Percentiles rank a stretch among this genome's conserved stretches.
phyloP scores from a whole-genome alignment of 1,139 yeast genomes.

The Sporopachydermia cereana region DNA sequence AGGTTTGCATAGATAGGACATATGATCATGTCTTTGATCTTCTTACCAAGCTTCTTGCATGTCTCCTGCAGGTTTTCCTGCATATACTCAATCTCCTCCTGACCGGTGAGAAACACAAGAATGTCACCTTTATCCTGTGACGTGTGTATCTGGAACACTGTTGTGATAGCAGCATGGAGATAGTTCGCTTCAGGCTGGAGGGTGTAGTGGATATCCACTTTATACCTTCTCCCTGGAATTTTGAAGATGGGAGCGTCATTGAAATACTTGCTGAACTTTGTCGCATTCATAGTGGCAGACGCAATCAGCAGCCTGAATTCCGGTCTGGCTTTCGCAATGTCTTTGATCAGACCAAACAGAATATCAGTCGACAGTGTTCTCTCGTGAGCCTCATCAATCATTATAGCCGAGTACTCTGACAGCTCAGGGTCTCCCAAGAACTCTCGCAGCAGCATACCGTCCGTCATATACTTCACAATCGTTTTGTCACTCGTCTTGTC shows the following conservation, averaged over 20 bases:
- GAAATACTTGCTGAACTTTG: slow-evolving; percentile 71
- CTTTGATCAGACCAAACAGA: slow-evolving; percentile 71
- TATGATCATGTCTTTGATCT: slow-evolving; percentile 52
- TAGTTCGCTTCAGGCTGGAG: slow-evolving; percentile 84
- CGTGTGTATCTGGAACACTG: slow-evolving; percentile 70
- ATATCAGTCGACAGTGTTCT: slow-evolving; percentile 89
- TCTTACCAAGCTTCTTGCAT: slow-evolving; percentile 47
- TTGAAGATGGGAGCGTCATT: slow-evolving; percentile 75
- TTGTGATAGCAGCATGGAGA: slow-evolving; percentile 76
- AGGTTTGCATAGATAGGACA: slow-evolving; percentile 90
- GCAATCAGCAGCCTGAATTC: slow-evolving; percentile 72
- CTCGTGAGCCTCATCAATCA: slow-evolving; percentile 97
- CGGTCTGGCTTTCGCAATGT: slow-evolving; percentile 47
- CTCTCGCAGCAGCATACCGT: slow-evolving; percentile 87
- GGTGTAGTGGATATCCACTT: slow-evolving; percentile 81
- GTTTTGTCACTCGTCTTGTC: slow-evolving; percentile 57
- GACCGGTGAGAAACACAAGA: slow-evolving; percentile 86
- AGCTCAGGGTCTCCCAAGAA: slow-evolving; percentile 67
- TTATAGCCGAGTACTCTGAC: slow-evolving; percentile 59
- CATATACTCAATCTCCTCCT: slow-evolving; percentile 83
- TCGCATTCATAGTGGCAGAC: slow-evolving; percentile 90
- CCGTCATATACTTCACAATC: slow-evolving; percentile 76
- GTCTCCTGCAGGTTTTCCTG: slow-evolving; percentile 64
- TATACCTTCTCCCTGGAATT: slow-evolving; percentile 82
- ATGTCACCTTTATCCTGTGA: slow-evolving; percentile 76